Evolutionary conservation across 257 asterid genomes (phyloP), one percentile per base, ranked within the genome.

Genomic region (Paraleonurus japonicus): DNA sequence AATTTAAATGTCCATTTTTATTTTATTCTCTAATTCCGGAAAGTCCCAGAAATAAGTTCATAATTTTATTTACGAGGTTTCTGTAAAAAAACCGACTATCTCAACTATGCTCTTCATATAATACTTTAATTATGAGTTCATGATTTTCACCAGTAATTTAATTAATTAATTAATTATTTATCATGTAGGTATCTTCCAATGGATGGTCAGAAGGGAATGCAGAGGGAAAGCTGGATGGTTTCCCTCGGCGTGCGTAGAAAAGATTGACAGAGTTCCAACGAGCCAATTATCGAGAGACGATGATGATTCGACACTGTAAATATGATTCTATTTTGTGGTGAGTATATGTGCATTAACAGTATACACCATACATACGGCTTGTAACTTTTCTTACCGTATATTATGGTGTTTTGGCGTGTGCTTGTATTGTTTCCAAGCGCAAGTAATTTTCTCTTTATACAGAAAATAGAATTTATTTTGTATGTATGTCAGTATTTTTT

Each of bases 131-230:
- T 53, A 20, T 9, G 13, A 20, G 47, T 27, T 59, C 59, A 50
- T 60, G 41, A 19, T n/a, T 63, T 48, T 60, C 23, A 43, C 15
- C 5, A 30, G 61, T 22, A 64, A 17, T 57, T 22, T 65, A 22
- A 41, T 61, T 43, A 45, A 13, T 15, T 1, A 35, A 4, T 9
- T 63, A 59, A 13, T 24, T 19, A 45, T 48, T 70, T 75, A 22
- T 9, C 8, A 58, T 15, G 60, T 66, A 90, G 98, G 96, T 81
- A 39, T 78, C 87, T 71, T 77, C 85, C 5, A 85, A 84, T 76
- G 99, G 99, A 72, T 94, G 99, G 99, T 94, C 96, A 0, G 99
- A 94, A 85, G 99, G 73, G 99, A 94, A 86, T 86, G 96, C 85
- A 76, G 80, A 3, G 96, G 96, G 1, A 79, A 82, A 63, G 88